Conservation (phyloP, 2,329 filamentous ascomycete species). For the Ophiostoma angusticollis region DNA sequence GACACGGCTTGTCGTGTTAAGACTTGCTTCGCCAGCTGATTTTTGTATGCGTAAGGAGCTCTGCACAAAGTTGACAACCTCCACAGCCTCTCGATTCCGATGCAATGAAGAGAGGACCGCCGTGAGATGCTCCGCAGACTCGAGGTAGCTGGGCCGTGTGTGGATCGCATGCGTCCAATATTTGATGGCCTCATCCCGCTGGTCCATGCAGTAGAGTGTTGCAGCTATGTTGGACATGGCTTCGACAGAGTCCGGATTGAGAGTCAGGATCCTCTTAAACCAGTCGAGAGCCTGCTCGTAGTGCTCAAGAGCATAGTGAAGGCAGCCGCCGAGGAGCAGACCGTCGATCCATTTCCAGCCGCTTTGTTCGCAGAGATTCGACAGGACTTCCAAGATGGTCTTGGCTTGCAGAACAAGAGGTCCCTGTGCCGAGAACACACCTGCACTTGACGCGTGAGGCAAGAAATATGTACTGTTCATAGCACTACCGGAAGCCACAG, state of each 20-base stretch:
- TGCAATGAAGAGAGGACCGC: constrained; percentile 73
- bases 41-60: constrained; percentile 44
- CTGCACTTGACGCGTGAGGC: constrained; percentile 5
- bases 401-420: constrained; percentile 40
- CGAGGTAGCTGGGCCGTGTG: constrained; percentile 75
- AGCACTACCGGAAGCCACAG: constrained; percentile 9
- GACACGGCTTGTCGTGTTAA: too few relatives aligned
- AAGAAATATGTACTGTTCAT: constrained; percentile 10
- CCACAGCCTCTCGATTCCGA: constrained; percentile 70
- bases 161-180: constrained; percentile 80
- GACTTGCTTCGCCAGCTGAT: constrained; percentile 4
- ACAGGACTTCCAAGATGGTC: constrained; percentile 58
- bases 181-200: constrained; percentile 69
- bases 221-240: constrained; percentile 89
- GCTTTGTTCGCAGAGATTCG: constrained; percentile 63
- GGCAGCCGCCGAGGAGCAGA: constrained; percentile 78
- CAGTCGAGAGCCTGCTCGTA: constrained; percentile 65
- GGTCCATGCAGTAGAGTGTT: constrained; percentile 70
- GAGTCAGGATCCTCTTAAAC: constrained; percentile 51
- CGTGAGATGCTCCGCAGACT: constrained; percentile 89
- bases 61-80: constrained; percentile 78
- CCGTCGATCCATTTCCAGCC: constrained; percentile 86
- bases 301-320: constrained; percentile 79
- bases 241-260: constrained; percentile 64
- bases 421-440: constrained; percentile 24